Conservation (phyloP, 768 basidiomycete genomes). For the Leccinum incarnatum region DNA sequence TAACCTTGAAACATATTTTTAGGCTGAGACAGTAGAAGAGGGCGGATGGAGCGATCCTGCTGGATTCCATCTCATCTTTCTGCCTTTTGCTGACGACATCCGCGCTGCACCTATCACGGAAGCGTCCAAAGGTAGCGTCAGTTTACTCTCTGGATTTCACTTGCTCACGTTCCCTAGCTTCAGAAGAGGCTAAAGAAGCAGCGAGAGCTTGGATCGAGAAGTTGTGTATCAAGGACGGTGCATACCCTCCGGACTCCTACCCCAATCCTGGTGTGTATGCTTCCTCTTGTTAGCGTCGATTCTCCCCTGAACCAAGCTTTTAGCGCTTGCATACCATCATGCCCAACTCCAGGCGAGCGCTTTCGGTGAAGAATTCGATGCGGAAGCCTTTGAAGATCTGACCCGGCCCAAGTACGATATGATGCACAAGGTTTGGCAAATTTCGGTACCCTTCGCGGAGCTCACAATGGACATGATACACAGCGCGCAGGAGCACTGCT, state of each 20-base stretch:
- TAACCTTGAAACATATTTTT: constrained; percentile 1
- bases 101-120: constrained; percentile 71
- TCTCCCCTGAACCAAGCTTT: background rate
- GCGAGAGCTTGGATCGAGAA: constrained; percentile 78
- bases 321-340: constrained; percentile 78
- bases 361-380: constrained; percentile 86
- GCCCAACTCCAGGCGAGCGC: constrained; percentile 89
- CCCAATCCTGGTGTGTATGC: constrained; percentile 79
- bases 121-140: constrained; percentile 54
- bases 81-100: constrained; percentile 97
- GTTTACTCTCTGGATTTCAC: background rate
- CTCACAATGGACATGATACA: background rate
- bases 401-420: constrained; percentile 73
- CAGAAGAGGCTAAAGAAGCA: constrained; percentile 60
- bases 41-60: constrained; percentile 79
- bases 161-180: constrained; percentile 45
- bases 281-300: background rate
- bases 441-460: background rate
- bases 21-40: constrained; percentile 72
- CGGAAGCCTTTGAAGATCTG: constrained; percentile 74
- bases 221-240: constrained; percentile 70
- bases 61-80: constrained; percentile 87
- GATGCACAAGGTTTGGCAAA: constrained; percentile 68
- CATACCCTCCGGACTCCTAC: constrained; percentile 86
- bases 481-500: constrained; percentile 71